Evolutionary conservation across 1,139 yeast genomes (phyloP).

Genomic region (Protomyces gravidus): DNA sequence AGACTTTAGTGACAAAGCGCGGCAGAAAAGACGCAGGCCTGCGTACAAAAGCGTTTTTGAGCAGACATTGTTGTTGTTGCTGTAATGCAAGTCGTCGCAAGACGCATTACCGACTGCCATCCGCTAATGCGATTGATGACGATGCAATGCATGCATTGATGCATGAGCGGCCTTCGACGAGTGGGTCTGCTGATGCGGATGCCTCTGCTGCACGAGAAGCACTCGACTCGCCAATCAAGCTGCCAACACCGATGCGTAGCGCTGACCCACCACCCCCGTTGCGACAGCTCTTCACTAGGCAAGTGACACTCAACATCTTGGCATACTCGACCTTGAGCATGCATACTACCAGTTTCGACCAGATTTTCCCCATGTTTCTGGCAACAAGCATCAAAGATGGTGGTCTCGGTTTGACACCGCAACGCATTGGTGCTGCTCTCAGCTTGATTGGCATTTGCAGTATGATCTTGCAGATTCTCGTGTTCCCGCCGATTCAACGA

Average conservation of each 20-base stretch:
- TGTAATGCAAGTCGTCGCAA: not conserved
- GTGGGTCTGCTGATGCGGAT: conserved; percentile 13
- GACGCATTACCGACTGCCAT: conserved; percentile 17
- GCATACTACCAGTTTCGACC: conserved; percentile 27
- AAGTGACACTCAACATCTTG: conserved; percentile 13
- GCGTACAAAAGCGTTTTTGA: conserved; percentile 14
- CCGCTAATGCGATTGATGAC: conserved; percentile 4
- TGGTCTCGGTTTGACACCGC: conserved; percentile 24
- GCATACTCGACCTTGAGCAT: conserved; percentile 5
- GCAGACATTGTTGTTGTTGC: conserved; percentile 6
- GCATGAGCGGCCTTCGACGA: conserved; percentile 10
- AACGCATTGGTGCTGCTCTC: conserved; percentile 18
- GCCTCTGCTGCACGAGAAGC: not conserved
- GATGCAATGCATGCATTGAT: conserved; percentile 11
- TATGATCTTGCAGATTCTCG: conserved; percentile 23
- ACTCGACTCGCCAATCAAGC: conserved; percentile 46
- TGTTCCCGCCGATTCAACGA: conserved; percentile 22
- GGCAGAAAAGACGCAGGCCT: conserved; percentile 35
- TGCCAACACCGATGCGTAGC: conserved; percentile 45
- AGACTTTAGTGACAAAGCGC: conserved; percentile 45
- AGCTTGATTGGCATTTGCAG: conserved; percentile 20
- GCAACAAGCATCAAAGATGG: conserved; percentile 24
- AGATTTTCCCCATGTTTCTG: conserved; percentile 28
- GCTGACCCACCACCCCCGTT: conserved; percentile 48
- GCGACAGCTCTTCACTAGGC: conserved; percentile 20